Base-by-base conservation (phyloP, 495 filamentous ascomycete genomes). In the Amphirosellinia nigrospora region DNA sequence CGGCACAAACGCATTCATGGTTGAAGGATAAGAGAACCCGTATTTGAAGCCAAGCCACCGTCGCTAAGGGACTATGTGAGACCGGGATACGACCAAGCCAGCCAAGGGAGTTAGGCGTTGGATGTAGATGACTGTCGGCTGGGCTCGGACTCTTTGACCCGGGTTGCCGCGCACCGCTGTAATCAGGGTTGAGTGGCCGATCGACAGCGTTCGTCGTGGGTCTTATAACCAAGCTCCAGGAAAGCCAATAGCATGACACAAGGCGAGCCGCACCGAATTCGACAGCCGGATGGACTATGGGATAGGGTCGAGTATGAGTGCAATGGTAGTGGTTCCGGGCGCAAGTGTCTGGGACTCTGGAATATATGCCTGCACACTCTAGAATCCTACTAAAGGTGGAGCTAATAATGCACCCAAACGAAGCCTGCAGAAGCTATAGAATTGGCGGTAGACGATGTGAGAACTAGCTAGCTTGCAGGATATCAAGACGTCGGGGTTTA, bases 311-410 rank as follows among this genome's bases (percentile, higher is more conserved):
- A 32, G 23, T 38, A 45, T 26, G 10, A 46, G 23, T 46, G 59
- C 38, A 28, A 19, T 58, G 5, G 16, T 62, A 23, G 5, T n/a
- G 34, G 56, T 21, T 41, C n/a, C 36, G 26, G 38, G 11, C 26
- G 13, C 39, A 46, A 10, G 34, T n/a, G 15, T 62, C 59, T 19
- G 4, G 43, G 43, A 11, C 38, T 48, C 43, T 36, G 43, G 61
- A 50, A 11, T 59, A 21, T 50, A 50, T 50, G 61, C 43, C 36
- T 50, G 61, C 43, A 28, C 39, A 48, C 60, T 63, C 60, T 26
- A 5, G 26, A 63, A 63, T 63, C 60, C 60, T 46, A 46, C 60
- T 41, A 41, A 46, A 28, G 32, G 60, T 46, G 60, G 41, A 63
- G 41, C 39, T 26, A 19, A 56, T 13, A 30, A 56, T 30, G 46